phyloP scores from a whole-genome alignment of 192 early-diverging fungal species.

The Obelidium mucronatum region DNA sequence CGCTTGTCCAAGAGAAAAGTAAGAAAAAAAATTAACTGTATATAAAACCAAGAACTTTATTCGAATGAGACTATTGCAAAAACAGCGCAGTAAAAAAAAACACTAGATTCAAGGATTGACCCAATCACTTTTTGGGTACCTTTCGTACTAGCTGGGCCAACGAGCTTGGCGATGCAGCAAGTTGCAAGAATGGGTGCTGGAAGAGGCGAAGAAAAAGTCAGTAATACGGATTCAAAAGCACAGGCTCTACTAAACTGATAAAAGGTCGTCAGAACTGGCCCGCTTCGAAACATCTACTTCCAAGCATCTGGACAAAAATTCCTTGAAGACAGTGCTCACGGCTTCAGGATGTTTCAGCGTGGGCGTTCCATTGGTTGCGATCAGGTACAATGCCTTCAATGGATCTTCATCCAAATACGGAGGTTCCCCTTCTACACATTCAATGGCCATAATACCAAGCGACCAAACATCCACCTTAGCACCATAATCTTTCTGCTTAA shows the following conservation, averaged over 20 bases:
- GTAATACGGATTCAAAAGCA: background rate
- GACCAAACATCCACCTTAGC: conserved; percentile 66
- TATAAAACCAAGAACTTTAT: background rate
- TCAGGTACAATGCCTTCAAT: conserved; percentile 68
- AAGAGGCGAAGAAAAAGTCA: conserved; percentile 7
- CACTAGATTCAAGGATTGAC: background rate
- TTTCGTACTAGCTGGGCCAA: conserved; percentile 81
- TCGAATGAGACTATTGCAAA: background rate
- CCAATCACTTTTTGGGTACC: conserved; percentile 42
- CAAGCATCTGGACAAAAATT: conserved; percentile 88
- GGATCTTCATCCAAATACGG: conserved; percentile 88
- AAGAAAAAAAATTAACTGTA: no score
- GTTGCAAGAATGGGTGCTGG: conserved; percentile 85
- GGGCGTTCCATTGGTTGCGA: conserved; percentile 94
- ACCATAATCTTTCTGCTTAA: conserved; percentile 57
- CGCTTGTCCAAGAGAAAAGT: background rate
- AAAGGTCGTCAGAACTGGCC: conserved; percentile 79
- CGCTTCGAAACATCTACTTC: conserved; percentile 90
- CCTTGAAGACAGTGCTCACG: conserved; percentile 82
- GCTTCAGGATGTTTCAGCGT: conserved; percentile 86
- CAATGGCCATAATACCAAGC: conserved; percentile 66
- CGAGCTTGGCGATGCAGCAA: conserved; percentile 80
- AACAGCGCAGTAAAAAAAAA: background rate
- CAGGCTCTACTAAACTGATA: conserved; percentile 56
- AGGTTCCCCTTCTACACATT: conserved; percentile 65